Conservation (phyloP, 2,329 filamentous ascomycete species). For the Penicillium hesseltinei region DNA sequence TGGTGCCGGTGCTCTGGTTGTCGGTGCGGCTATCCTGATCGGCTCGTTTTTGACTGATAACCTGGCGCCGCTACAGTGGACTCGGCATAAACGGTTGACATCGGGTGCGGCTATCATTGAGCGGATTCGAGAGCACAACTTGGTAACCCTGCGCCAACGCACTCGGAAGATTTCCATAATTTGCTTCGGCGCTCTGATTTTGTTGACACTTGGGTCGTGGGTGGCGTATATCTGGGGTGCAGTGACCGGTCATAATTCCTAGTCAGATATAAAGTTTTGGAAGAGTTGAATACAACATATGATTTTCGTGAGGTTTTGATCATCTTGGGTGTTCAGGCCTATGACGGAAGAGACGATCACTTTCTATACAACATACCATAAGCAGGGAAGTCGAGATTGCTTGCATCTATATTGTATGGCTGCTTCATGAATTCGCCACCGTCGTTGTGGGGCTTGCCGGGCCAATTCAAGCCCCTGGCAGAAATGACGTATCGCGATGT, state of each 20-base stretch:
- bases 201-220: constrained; percentile 51
- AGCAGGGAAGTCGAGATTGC: background rate
- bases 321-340: background rate
- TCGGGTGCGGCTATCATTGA: constrained; percentile 47
- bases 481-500: background rate
- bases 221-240: constrained; percentile 61
- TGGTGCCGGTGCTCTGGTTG: constrained; percentile 49
- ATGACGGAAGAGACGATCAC: background rate
- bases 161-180: constrained; percentile 45
- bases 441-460: constrained; percentile 2
- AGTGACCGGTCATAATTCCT: constrained; percentile 51
- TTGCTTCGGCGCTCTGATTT: constrained; percentile 46
- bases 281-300: background rate
- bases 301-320: background rate
- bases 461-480: background rate
- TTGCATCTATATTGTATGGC: background rate
- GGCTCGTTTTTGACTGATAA: constrained; percentile 43
- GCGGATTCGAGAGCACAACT: constrained; percentile 43
- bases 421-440: constrained; percentile 2
- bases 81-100: constrained; percentile 51
- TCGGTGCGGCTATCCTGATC: constrained; percentile 44
- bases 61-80: constrained; percentile 57
- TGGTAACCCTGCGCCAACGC: constrained; percentile 36
- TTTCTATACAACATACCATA: background rate
- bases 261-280: background rate